Evolutionary conservation across 2,329 filamentous ascomycete species (phyloP).

Genomic region (Microthyrium microscopicum): DNA sequence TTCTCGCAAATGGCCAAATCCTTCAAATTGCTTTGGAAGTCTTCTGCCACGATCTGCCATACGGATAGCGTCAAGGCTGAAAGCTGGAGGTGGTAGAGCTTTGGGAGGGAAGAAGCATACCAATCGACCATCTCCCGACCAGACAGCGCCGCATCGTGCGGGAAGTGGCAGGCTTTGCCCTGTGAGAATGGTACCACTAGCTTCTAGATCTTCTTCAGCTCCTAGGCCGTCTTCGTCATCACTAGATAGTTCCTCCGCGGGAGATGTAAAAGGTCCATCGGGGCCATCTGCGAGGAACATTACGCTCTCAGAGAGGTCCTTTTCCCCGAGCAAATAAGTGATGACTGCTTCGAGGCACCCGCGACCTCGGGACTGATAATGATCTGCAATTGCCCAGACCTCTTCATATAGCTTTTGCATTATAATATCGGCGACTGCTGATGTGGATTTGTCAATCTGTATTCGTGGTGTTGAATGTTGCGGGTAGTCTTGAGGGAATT

Average conservation of each 20-base stretch:
- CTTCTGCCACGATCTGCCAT: constrained; percentile 29
- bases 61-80: constrained; percentile 30
- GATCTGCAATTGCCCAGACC: constrained; percentile 36
- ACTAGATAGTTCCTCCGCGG: constrained; percentile 63
- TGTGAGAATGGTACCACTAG: constrained; percentile 34
- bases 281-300: constrained; percentile 38
- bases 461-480: constrained; percentile 32
- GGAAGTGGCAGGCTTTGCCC: constrained; percentile 45
- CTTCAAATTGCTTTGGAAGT: constrained; percentile 41
- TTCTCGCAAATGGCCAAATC: constrained; percentile 35
- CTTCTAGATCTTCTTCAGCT: constrained; percentile 27
- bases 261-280: constrained; percentile 15
- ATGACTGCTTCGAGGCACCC: constrained; percentile 46
- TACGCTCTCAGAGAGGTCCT: constrained; percentile 39
- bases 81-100: constrained; percentile 31
- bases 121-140: constrained; percentile 39
- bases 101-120: constrained; percentile 41
- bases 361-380: constrained; percentile 33
- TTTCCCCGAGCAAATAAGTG: constrained; percentile 43
- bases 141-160: constrained; percentile 40
- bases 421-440: constrained; percentile 32
- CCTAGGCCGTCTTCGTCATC: constrained; percentile 45
- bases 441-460: constrained; percentile 39
- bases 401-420: constrained; percentile 33
- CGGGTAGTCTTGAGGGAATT: constrained; percentile 42